Evolutionary conservation across 106 monocot species (phyloP).

Genomic region (Platanthera zijinensis): DNA sequence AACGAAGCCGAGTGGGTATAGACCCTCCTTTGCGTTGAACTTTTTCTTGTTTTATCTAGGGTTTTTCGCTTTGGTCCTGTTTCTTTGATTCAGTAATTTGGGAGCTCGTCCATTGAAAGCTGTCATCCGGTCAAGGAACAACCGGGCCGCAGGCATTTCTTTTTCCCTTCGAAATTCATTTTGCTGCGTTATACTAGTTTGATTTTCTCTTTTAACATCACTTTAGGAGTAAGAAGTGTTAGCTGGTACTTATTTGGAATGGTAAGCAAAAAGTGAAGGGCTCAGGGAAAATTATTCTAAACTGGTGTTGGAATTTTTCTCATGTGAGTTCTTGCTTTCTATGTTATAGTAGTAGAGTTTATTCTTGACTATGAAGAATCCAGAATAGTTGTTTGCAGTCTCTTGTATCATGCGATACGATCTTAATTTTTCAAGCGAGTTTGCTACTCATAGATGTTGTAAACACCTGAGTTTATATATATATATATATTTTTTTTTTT

Average conservation of each 20-base stretch:
- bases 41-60: neutral
- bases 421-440: no score
- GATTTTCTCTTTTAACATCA: neutral
- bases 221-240: neutral
- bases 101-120: neutral
- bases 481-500: no score
- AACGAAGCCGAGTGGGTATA: no score
- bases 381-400: neutral
- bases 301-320: neutral
- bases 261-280: no score
- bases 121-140: conserved; percentile 17
- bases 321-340: neutral
- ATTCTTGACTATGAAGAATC: neutral
- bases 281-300: neutral
- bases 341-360: neutral
- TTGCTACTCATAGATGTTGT: no score
- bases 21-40: neutral
- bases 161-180: neutral
- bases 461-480: no score
- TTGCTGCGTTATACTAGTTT: neutral
- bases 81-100: neutral
- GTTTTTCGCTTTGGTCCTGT: neutral
- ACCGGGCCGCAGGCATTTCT: conserved; percentile 20
- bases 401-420: no score
- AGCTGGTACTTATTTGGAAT: neutral